Evolutionary conservation across 257 asterid genomes (phyloP).

Genomic region (Solanum rostratum): DNA sequence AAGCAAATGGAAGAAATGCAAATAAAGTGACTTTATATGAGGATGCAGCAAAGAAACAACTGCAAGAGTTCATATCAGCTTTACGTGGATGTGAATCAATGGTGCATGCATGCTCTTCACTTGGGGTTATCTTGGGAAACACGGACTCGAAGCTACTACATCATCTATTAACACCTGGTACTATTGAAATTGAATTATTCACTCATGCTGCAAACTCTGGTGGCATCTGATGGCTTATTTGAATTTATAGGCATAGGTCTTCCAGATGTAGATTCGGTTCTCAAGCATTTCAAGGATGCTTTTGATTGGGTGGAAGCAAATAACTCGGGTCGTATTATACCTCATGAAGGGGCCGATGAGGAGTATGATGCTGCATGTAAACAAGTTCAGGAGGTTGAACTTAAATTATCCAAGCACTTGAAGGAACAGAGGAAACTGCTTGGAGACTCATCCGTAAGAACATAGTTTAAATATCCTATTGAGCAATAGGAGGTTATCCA

Average conservation of each 20-base stretch:
- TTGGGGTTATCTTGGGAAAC: constrained; percentile 45
- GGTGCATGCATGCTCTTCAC: constrained; percentile 60
- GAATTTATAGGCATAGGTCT: constrained; percentile 47
- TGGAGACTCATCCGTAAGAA: constrained; percentile 79
- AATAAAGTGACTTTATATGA: constrained; percentile 78
- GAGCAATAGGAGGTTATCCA: not conserved
- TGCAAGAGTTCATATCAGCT: constrained; percentile 83
- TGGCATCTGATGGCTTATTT: constrained; percentile 18
- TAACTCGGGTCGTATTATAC: constrained; percentile 83
- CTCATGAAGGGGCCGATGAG: constrained; percentile 84
- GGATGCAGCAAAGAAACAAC: constrained; percentile 85
- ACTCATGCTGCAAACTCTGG: not conserved
- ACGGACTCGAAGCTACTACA: constrained; percentile 47
- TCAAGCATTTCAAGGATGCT: constrained; percentile 74
- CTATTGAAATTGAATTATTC: constrained; percentile 1
- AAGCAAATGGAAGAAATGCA: constrained; percentile 85
- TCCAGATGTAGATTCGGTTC: constrained; percentile 49
- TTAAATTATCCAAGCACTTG: constrained; percentile 51
- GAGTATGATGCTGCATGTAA: constrained; percentile 83
- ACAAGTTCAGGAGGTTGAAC: constrained; percentile 53
- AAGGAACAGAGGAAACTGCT: constrained; percentile 71
- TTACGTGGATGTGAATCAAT: constrained; percentile 81
- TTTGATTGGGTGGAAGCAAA: constrained; percentile 97
- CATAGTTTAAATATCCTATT: not conserved
- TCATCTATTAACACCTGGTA: constrained; percentile 73